phyloP scores from a whole-genome alignment of 2,329 filamentous ascomycete species.

The Dothideomycetes sp. region DNA sequence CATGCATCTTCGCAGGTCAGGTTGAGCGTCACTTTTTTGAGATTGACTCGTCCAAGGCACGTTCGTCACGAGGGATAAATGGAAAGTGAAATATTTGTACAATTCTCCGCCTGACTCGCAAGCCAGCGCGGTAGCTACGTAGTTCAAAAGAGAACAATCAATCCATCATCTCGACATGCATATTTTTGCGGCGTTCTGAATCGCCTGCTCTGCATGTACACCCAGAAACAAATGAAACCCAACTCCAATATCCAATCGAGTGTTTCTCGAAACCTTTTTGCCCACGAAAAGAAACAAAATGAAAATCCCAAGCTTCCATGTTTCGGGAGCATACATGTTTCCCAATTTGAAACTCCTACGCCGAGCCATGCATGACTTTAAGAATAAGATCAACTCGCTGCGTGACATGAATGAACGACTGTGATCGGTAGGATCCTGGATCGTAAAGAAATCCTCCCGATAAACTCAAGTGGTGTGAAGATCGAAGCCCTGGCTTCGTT shows the following conservation, averaged over 20 bases:
- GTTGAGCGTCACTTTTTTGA: no score
- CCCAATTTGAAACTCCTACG: conserved; percentile 5
- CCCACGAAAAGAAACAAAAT: no score
- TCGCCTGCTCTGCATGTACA: no score
- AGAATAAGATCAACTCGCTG: conserved; percentile 11
- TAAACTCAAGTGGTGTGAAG: conserved; percentile 7
- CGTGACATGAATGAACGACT: conserved; percentile 11
- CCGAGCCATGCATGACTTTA: conserved; percentile 11
- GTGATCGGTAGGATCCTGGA: conserved; percentile 3
- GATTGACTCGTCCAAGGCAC: no score
- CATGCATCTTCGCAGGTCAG: no score
- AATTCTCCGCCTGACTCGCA: conserved; percentile 7
- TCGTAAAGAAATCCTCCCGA: conserved; percentile 11
- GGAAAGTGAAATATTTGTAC: conserved; percentile 5
- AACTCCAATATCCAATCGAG: no score
- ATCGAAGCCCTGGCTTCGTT: conserved; percentile 23
- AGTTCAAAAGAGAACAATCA: no score
- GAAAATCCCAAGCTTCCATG: conserved; percentile 7
- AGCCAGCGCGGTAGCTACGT: conserved; percentile 10
- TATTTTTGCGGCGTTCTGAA: no score
- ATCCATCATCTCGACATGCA: no score
- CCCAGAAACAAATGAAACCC: no score
- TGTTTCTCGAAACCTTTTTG: no score
- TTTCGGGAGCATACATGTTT: neutral
- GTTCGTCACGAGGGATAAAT: no score